Evolutionary conservation across 495 filamentous ascomycete genomes (phyloP).

Genomic region (Penicillium crystallinum): DNA sequence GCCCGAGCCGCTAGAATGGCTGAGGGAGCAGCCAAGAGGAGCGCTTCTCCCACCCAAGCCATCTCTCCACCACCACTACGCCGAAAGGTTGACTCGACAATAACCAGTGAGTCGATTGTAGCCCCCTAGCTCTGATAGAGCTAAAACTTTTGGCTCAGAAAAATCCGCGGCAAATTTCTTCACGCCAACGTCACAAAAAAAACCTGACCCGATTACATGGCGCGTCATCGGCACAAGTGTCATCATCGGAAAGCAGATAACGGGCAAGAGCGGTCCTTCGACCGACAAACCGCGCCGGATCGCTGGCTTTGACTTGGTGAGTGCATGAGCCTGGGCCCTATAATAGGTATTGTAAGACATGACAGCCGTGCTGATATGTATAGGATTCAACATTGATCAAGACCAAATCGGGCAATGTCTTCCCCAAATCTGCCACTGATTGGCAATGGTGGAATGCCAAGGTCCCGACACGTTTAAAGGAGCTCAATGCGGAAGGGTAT

Average conservation of each 20-base stretch:
- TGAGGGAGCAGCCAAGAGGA: constrained; percentile 31
- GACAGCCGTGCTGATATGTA: background rate
- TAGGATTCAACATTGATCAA: constrained; percentile 85
- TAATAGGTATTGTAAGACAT: too few species aligned
- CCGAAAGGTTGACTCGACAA: constrained; percentile 62
- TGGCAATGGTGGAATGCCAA: constrained; percentile 92
- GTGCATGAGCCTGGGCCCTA: constrained; percentile 14
- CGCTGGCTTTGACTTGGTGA: constrained; percentile 86
- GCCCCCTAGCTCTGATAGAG: background rate
- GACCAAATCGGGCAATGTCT: constrained; percentile 74
- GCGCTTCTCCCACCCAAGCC: constrained; percentile 29
- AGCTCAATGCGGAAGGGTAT: constrained; percentile 68
- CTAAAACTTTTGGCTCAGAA: constrained; percentile 32
- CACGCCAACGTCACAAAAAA: constrained; percentile 79
- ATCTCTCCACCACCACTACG: constrained; percentile 46
- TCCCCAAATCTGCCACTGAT: constrained; percentile 63
- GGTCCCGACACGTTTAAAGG: constrained; percentile 60
- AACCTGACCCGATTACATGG: constrained; percentile 75
- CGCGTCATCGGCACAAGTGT: constrained; percentile 60
- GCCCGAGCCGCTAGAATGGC: constrained; percentile 27
- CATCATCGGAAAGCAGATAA: constrained; percentile 67
- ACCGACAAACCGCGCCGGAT: constrained; percentile 52
- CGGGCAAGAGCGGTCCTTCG: constrained; percentile 23
- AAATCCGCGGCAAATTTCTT: constrained; percentile 81
- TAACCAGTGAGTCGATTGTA: constrained; percentile 56